Evolutionary conservation across 225 moss, liverwort and hornwort genomes (phyloP), one percentile per base, ranked within the genome.

Genomic region (Sphagnum contortum): DNA sequence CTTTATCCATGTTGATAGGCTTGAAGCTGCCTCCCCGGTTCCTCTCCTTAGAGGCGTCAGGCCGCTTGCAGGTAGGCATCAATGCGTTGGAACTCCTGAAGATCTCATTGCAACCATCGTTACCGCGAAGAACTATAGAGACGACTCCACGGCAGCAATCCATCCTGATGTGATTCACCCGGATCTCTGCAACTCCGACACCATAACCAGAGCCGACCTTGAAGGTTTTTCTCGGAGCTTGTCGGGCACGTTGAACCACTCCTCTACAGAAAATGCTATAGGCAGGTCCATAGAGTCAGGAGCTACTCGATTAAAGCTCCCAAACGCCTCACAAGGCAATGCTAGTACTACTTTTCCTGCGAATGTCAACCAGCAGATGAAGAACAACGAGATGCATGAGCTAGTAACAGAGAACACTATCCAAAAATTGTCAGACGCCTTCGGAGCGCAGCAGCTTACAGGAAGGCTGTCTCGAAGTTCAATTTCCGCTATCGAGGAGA

Each of bases 1-100:
- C 63, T 83, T 83, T 74, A 83, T 83, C 70, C 83, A 83, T 56
- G 65, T 83, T 3, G 83, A 83, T 44, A 76, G 77, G 6, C 62
- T 83, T 11, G 83, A 80, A 49, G 77, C 72, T 0, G 83, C 79
- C 2, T 83, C 83, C 1, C 79, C 79, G 4, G 83, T 83, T 51
- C 83, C 83, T 44, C 45, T 83, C 49, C 70, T 83, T 51, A 58
- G 79, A 4, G 83, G 83, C 11, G 79, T 83, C 47, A 73, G 83
- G 11, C 83, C 83, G 4, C 56, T 83, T 53, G 76, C 83, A 2
- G 77, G 83, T 2, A 60, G 83, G 3, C 79, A 83, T 47, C 83
- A 80, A 45, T 83, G 83, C 44, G 76, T 83, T 9, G 83, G 83
- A 2, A 80, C 59, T 50, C 83, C 79, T 3, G 83, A 83, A 59